These are phyloP conservation scores for Trichocladium antarcticum DNA, from an alignment of 495 filamentous ascomycete species.

Conservation along the genomic window DNA sequence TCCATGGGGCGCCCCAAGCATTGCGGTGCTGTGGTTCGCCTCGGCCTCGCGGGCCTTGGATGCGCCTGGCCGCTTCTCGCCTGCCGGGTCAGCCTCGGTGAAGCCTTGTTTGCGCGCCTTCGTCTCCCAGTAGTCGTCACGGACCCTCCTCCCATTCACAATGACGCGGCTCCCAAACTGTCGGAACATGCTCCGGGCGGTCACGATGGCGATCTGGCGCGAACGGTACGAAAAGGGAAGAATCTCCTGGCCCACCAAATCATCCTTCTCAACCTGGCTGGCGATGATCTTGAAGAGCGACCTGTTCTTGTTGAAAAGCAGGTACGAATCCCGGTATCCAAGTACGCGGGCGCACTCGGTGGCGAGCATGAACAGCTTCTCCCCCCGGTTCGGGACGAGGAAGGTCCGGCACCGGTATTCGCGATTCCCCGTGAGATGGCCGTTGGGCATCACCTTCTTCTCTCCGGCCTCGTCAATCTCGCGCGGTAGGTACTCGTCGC, in stretches of 20 bases:
- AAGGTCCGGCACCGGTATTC: conserved; percentile 94
- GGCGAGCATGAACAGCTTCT: conserved; percentile 96
- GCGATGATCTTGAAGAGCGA: conserved; percentile 98
- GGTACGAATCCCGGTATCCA: conserved; percentile 91
- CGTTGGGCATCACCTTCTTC: conserved; percentile 78
- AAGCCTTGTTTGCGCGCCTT: conserved; percentile 97
- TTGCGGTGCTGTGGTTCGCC: conserved; percentile 35
- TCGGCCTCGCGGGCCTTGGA: conserved; percentile 76
- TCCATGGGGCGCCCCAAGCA: conserved; percentile 52
- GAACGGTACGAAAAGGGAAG: conserved; percentile 96
- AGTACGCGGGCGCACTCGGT: conserved; percentile 95
- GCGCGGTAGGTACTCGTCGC: conserved; percentile 92
- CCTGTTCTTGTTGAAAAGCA: conserved; percentile 98
- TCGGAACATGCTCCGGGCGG: conserved; percentile 97
- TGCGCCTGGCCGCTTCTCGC: conserved; percentile 90
- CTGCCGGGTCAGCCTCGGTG: conserved; percentile 91
- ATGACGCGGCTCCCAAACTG: conserved; percentile 98
- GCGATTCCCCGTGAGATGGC: conserved; percentile 66
- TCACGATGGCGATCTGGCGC: conserved; percentile 96
- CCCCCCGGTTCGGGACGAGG: conserved; percentile 74
- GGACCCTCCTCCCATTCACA: conserved; percentile 74
- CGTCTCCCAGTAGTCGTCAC: conserved; percentile 97
- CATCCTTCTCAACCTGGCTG: conserved; percentile 89
- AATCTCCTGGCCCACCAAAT: conserved; percentile 88
- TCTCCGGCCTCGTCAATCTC: conserved; percentile 90